These are phyloP conservation scores for Acacia confusa DNA, from an alignment of 306 rosid species.

Conservation along the genomic window DNA sequence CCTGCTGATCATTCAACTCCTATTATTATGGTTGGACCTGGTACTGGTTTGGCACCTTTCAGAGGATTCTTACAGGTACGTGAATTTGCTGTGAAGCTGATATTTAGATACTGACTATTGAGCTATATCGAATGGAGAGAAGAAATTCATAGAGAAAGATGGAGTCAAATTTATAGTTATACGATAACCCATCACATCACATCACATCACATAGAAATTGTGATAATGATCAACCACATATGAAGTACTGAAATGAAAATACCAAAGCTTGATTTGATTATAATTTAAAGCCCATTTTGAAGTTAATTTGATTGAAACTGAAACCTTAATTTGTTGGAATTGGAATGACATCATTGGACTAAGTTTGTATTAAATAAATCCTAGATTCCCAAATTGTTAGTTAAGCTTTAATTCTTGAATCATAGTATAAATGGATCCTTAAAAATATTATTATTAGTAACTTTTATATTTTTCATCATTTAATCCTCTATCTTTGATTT, in stretches of 20 bases:
- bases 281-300: background rate
- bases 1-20: conserved; percentile 76
- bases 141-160: background rate
- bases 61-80: conserved; percentile 94
- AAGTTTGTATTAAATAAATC: background rate
- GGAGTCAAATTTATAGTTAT: background rate
- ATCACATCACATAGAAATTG: background rate
- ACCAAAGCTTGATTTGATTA: conserved; percentile 20
- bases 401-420: conserved; percentile 9
- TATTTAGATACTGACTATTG: background rate
- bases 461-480: conserved; percentile 11
- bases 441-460: background rate
- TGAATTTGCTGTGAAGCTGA: conserved; percentile 23
- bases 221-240: background rate
- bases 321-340: background rate
- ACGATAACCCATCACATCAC: background rate
- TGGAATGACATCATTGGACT: background rate
- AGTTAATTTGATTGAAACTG: background rate
- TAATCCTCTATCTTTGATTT: conserved; percentile 30
- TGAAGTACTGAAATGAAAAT: conserved; percentile 14
- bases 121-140: background rate
- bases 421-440: background rate
- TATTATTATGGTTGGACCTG: conserved; percentile 92
- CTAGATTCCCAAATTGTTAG: background rate
- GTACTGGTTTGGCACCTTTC: conserved; percentile 98